A percentile compares a stretch with the other conserved stretches of the same genome.
These are phyloP conservation scores for Saturnispora gosingensis DNA, from an alignment of 805 yeast genomes.

Conservation along the genomic window DNA sequence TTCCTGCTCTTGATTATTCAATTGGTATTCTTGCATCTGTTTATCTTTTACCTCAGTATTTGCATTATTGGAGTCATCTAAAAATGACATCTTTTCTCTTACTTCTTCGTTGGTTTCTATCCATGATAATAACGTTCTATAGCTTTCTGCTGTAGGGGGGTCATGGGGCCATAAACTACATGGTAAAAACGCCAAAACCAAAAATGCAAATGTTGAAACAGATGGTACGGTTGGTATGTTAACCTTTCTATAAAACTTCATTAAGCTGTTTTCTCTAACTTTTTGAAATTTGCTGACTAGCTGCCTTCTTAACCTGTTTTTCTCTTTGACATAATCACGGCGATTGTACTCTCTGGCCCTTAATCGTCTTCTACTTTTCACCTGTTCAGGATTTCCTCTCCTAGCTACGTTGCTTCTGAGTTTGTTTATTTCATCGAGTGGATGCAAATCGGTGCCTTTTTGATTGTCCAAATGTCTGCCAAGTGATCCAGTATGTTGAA, in stretches of 20 bases:
- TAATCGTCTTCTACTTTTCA: slow-evolving; percentile 31
- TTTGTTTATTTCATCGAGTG: slow-evolving; percentile 36
- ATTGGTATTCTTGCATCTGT: background rate
- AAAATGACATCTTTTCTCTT: slow-evolving; percentile 18
- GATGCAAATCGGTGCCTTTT: slow-evolving; percentile 45
- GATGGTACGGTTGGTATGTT: slow-evolving; percentile 32
- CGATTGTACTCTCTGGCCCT: slow-evolving; percentile 38
- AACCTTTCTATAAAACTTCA: slow-evolving; percentile 29
- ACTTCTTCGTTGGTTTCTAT: slow-evolving; percentile 16
- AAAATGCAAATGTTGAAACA: slow-evolving; percentile 40
- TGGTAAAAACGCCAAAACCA: slow-evolving; percentile 38
- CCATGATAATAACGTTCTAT: slow-evolving; percentile 23
- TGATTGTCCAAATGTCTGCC: slow-evolving; percentile 52
- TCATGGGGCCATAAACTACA: slow-evolving; percentile 43
- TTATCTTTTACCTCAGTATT: slow-evolving; percentile 6
- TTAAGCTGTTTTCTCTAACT: slow-evolving; percentile 30
- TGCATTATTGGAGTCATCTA: slow-evolving; percentile 1
- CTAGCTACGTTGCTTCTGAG: slow-evolving; percentile 42
- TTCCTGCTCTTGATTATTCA: slow-evolving; percentile 3
- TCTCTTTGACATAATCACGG: slow-evolving; percentile 38
- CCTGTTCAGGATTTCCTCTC: slow-evolving; percentile 37
- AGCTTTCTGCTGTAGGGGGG: slow-evolving; percentile 41
- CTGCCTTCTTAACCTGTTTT: slow-evolving; percentile 36
- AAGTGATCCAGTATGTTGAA: slow-evolving; percentile 49
- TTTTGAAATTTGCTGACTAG: slow-evolving; percentile 33